These are phyloP conservation scores for Aspergillus affinis DNA, from an alignment of 495 filamentous ascomycete species.

Conservation along the genomic window DNA sequence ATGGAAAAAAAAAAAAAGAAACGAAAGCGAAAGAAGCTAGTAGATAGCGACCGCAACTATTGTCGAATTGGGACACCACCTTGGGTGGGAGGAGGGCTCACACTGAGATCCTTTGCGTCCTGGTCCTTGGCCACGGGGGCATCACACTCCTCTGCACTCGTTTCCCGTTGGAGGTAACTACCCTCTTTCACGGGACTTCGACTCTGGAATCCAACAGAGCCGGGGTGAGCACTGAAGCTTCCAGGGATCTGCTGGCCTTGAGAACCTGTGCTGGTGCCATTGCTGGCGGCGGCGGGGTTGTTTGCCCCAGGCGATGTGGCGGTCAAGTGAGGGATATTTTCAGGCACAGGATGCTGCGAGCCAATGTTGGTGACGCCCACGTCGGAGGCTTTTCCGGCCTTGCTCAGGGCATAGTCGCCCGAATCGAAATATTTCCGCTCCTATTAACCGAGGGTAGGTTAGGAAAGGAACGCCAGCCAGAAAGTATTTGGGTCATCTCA, in stretches of 20 bases:
- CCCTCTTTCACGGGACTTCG: conserved; percentile 85
- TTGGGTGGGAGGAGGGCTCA: conserved; percentile 47
- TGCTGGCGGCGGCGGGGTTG: conserved; percentile 35
- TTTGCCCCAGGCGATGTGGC: conserved; percentile 66
- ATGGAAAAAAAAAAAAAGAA: conserved; percentile 16
- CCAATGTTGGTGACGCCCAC: conserved; percentile 92
- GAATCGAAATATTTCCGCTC: conserved; percentile 99
- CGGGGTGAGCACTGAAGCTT: conserved; percentile 46
- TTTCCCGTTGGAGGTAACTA: conserved; percentile 75
- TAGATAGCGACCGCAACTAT: conserved; percentile 21
- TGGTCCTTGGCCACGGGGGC: conserved; percentile 31
- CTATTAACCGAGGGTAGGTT: conserved; percentile 36
- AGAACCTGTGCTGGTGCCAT: conserved; percentile 45
- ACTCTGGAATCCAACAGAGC: conserved; percentile 53
- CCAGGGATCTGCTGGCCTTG: conserved; percentile 45
- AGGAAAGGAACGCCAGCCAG: conserved; percentile 1
- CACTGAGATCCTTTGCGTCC: conserved; percentile 37
- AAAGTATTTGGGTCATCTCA: conserved; percentile 24
- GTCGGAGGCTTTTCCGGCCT: conserved; percentile 95
- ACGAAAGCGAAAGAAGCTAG: conserved; percentile 7
- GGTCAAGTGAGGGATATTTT: conserved; percentile 91
- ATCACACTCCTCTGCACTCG: conserved; percentile 67
- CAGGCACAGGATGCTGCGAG: conserved; percentile 89
- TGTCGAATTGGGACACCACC: conserved; percentile 67
- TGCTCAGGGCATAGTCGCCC: conserved; percentile 96